These are phyloP conservation scores for Rachicladosporium sp. DNA, from an alignment of 2,329 filamentous ascomycete genomes.

Conservation along the genomic window DNA sequence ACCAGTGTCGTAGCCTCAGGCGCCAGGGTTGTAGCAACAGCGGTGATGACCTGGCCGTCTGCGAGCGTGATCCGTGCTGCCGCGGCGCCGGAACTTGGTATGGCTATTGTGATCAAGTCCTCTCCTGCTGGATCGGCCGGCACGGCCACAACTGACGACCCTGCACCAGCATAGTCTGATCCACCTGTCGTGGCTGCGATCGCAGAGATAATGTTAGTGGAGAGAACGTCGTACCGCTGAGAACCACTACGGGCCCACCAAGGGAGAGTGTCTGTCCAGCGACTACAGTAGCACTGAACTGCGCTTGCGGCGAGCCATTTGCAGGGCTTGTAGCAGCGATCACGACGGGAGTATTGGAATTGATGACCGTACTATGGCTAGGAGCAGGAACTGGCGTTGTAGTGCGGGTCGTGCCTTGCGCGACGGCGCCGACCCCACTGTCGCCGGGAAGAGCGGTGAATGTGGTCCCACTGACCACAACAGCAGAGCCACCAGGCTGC, in stretches of 20 bases:
- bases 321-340: too few relatives aligned
- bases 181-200: background rate
- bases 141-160: too few relatives aligned
- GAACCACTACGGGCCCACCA: background rate
- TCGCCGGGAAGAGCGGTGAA: constrained; percentile 1
- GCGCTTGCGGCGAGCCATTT: too few relatives aligned
- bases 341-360: too few relatives aligned
- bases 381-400: too few relatives aligned
- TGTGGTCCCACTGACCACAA: constrained; percentile 3
- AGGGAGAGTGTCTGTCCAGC: background rate
- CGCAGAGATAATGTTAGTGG: background rate
- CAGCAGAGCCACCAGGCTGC: background rate
- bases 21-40: constrained; percentile 34
- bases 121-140: too few relatives aligned
- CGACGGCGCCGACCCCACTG: constrained; percentile 1
- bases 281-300: too few relatives aligned
- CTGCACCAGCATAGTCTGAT: too few relatives aligned
- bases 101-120: too few relatives aligned
- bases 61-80: background rate
- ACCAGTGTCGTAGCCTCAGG: constrained; percentile 2
- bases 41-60: constrained; percentile 26
- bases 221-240: constrained; percentile 1
- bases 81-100: too few relatives aligned
- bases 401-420: constrained; percentile 1
- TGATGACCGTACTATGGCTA: too few relatives aligned